These are phyloP conservation scores for Melanopsichium pennsylvanicum DNA, from an alignment of 1,284 basidiomycete species.

Conservation along the genomic window DNA sequence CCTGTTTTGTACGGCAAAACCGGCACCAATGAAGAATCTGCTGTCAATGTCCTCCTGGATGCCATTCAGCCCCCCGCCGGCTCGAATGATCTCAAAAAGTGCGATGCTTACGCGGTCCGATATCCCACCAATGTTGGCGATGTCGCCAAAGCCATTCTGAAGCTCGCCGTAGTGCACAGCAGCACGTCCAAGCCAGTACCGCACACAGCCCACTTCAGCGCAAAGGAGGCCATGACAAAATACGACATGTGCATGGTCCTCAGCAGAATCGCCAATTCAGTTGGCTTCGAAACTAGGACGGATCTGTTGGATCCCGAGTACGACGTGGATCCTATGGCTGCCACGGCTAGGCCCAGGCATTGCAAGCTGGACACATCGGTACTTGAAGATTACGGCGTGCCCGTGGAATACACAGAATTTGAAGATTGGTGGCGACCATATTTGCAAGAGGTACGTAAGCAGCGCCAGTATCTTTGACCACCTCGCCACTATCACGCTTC, in stretches of 20 bases:
- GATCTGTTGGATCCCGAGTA: constrained; percentile 60
- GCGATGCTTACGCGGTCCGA: constrained; percentile 67
- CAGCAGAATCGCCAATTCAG: constrained; percentile 50
- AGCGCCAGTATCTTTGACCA: constrained; percentile 1
- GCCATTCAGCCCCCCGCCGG: constrained; percentile 40
- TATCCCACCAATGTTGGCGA: constrained; percentile 69
- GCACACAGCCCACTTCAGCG: constrained; percentile 68
- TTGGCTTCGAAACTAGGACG: constrained; percentile 41
- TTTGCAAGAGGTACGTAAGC: constrained; percentile 40
- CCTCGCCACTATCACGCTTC: neutral
- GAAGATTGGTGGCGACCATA: constrained; percentile 61
- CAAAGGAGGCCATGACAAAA: constrained; percentile 68
- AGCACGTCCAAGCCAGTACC: constrained; percentile 26
- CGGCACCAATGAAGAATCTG: constrained; percentile 54
- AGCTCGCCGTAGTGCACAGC: constrained; percentile 56
- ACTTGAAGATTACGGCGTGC: constrained; percentile 48
- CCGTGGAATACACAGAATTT: constrained; percentile 48
- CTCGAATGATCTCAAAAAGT: constrained; percentile 24
- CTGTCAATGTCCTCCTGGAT: constrained; percentile 60
- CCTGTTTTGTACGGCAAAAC: constrained; percentile 64
- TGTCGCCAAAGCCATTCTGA: constrained; percentile 67
- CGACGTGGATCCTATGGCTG: constrained; percentile 56
- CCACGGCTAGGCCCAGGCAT: constrained; percentile 57
- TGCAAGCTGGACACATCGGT: constrained; percentile 59
- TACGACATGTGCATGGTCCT: constrained; percentile 68